A percentile compares a stretch with the other conserved stretches of the same genome.
Conservation (phyloP, 495 filamentous ascomycete genomes). For the Penicillium robsamsonii region DNA sequence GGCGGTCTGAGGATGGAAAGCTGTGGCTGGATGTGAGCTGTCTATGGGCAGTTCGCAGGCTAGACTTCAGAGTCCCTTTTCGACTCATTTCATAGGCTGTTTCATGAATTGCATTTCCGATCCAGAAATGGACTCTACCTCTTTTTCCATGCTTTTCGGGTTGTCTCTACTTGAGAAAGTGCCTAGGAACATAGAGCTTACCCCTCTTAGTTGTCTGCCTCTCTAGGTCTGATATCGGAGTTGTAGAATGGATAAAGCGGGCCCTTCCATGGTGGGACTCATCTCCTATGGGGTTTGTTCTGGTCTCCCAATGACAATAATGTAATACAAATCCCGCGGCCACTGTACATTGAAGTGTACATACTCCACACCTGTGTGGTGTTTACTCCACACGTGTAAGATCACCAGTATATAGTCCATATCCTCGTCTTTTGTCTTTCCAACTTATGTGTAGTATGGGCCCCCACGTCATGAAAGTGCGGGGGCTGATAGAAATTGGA, state of each 20-base stretch:
- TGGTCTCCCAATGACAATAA: neutral
- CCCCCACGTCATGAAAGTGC: neutral
- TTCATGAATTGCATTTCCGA: constrained; percentile 35
- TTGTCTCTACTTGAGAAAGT: neutral
- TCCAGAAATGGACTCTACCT: constrained; percentile 26
- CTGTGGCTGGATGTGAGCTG: constrained; percentile 22
- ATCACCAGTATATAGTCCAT: neutral
- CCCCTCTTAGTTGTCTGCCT: neutral
- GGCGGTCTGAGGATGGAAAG: constrained; percentile 30
- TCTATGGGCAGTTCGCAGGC: constrained; percentile 9
- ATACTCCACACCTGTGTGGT: neutral
- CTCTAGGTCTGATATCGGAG: neutral
- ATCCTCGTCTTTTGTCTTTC: neutral
- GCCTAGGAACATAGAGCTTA: neutral
- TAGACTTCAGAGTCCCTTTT: constrained; percentile 25
- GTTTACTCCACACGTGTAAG: neutral
- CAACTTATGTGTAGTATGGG: neutral
- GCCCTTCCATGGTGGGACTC: neutral
- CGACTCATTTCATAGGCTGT: constrained; percentile 32
- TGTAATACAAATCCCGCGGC: neutral
- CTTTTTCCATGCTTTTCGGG: constrained; percentile 4
- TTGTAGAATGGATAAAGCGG: neutral
- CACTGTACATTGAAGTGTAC: neutral
- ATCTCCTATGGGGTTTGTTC: neutral
- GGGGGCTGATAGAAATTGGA: neutral